These are phyloP conservation scores for Fusarium chuoi DNA, from an alignment of 2,329 filamentous ascomycete species.

Conservation along the genomic window DNA sequence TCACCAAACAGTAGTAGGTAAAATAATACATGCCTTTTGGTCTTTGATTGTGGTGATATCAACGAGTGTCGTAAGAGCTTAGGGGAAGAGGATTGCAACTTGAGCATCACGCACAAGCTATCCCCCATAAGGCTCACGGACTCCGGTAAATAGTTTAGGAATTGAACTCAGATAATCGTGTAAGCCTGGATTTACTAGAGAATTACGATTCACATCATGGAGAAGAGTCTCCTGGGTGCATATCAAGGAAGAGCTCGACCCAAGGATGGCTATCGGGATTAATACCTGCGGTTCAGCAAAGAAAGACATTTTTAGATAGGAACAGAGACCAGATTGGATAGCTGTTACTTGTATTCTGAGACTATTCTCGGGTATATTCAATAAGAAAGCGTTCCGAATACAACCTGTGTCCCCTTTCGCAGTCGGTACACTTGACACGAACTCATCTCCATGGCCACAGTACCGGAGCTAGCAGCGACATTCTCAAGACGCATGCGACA, in stretches of 20 bases:
- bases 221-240: background rate
- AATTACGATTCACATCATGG: background rate
- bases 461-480: background rate
- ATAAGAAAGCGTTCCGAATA: too few species aligned
- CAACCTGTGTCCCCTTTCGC: background rate
- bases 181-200: too few species aligned
- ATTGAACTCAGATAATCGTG: rapidly evolving
- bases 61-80: background rate
- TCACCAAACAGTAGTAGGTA: rapidly evolving
- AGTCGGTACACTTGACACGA: background rate
- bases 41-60: background rate
- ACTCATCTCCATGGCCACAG: background rate
- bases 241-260: background rate
- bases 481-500: background rate
- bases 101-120: background rate
- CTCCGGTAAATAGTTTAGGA: too few species aligned
- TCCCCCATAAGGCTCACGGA: background rate
- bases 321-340: background rate
- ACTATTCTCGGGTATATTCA: background rate
- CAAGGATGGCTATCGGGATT: background rate
- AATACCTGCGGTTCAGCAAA: background rate
- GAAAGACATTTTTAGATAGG: background rate
- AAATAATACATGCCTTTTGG: background rate
- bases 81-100: background rate
- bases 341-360: too few species aligned